These are phyloP conservation scores for Purshia tridentata DNA, from an alignment of 306 rosid genomes.

Conservation along the genomic window DNA sequence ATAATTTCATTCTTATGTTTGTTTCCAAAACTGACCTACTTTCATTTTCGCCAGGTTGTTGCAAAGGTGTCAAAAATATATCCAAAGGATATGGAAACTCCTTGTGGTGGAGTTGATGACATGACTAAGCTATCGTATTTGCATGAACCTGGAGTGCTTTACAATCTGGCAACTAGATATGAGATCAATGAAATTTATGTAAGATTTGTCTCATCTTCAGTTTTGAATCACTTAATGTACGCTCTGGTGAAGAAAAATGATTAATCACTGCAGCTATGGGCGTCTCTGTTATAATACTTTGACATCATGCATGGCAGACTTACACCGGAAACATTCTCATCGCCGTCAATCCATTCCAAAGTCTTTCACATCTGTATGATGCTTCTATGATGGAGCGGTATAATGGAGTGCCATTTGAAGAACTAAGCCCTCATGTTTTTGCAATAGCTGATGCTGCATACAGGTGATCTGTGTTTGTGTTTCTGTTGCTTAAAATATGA, in stretches of 20 bases:
- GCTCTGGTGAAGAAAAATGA: conserved; percentile 30
- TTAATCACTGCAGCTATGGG: conserved; percentile 33
- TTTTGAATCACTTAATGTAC: conserved; percentile 29
- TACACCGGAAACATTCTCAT: conserved; percentile 93
- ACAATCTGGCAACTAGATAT: conserved; percentile 72
- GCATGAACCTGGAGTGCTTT: conserved; percentile 90
- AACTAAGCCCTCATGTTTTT: conserved; percentile 83
- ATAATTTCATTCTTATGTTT: not conserved
- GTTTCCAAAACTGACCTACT: not conserved
- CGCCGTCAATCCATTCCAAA: conserved; percentile 90
- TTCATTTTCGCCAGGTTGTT: conserved; percentile 52
- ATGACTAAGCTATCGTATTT: conserved; percentile 85
- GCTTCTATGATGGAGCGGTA: conserved; percentile 61
- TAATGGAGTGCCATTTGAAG: conserved; percentile 59
- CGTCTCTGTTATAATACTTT: conserved; percentile 40
- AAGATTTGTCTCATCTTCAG: conserved; percentile 38
- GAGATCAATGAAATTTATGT: conserved; percentile 80
- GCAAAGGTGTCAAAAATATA: conserved; percentile 61
- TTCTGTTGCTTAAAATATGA: conserved; percentile 25
- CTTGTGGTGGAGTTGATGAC: conserved; percentile 74
- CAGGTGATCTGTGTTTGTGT: conserved; percentile 52
- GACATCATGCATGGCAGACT: conserved; percentile 64
- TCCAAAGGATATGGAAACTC: conserved; percentile 69
- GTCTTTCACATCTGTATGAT: conserved; percentile 62
- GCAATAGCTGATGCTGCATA: conserved; percentile 87